Percentiles rank a stretch among this genome's conserved stretches.
phyloP scores from a whole-genome alignment of 2,329 filamentous ascomycete genomes.

The Colletotrichum liaoningense region DNA sequence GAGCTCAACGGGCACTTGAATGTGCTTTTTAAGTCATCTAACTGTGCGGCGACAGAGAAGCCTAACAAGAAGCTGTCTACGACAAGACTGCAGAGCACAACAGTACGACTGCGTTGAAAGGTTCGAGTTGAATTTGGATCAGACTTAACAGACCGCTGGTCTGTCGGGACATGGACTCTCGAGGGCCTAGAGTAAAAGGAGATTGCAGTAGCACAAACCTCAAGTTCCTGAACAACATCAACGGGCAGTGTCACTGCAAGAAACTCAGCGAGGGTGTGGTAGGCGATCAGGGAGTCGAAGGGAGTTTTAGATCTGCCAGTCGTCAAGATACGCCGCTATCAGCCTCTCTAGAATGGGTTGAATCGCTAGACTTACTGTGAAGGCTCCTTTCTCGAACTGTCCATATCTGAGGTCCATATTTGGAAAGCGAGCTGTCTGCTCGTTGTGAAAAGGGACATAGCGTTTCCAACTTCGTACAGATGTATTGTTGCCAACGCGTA shows the following conservation, averaged over 20 bases:
- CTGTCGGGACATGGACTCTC: no score
- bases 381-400: not conserved
- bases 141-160: no score
- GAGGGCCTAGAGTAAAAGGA: not conserved
- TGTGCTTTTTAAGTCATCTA: no score
- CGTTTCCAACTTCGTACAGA: not conserved
- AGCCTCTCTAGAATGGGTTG: no score
- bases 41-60: no score
- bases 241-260: not conserved
- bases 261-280: not conserved
- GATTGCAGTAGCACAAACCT: not conserved
- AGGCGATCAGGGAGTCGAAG: not conserved
- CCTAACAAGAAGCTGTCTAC: no score
- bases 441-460: not conserved
- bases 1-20: no score
- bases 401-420: not conserved
- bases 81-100: no score
- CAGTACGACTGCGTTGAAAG: no score
- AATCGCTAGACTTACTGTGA: not conserved
- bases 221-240: not conserved
- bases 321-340: no score
- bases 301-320: no score
- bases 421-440: not conserved
- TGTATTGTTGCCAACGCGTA: not conserved
- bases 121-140: no score